A percentile compares a stretch with the other conserved stretches of the same genome.
These are phyloP conservation scores for Purpureocillium takamizusanense DNA, from an alignment of 2,329 filamentous ascomycete species.

Conservation along the genomic window DNA sequence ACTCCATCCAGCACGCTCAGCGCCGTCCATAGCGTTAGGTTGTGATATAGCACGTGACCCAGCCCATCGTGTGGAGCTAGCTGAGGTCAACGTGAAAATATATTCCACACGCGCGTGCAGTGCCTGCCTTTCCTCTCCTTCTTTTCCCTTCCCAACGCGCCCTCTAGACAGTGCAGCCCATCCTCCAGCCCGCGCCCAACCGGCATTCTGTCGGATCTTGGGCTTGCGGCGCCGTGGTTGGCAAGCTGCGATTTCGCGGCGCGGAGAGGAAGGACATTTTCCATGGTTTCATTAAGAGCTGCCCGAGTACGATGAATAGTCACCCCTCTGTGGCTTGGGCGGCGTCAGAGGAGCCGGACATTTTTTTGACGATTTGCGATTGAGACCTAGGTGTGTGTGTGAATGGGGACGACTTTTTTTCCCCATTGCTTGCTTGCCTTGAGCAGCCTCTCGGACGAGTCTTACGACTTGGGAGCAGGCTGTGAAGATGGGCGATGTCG, in stretches of 20 bases:
- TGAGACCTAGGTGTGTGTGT: too few species aligned
- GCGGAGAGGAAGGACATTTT: slow-evolving; percentile 39
- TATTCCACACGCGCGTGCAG: not conserved
- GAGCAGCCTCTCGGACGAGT: too few species aligned
- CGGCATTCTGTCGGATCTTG: slow-evolving; percentile 57
- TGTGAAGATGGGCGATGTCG: too few species aligned
- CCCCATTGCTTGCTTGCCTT: not conserved
- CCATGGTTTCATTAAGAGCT: slow-evolving; percentile 48
- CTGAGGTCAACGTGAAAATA: slow-evolving; percentile 2
- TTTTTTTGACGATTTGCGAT: too few species aligned
- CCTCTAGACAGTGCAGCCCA: slow-evolving; percentile 83
- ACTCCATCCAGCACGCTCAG: too few species aligned
- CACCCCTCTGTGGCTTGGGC: slow-evolving; percentile 21
- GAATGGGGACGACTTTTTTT: not conserved
- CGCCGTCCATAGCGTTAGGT: too few species aligned
- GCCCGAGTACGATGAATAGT: slow-evolving; percentile 37
- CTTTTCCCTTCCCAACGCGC: slow-evolving; percentile 52
- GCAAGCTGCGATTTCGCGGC: slow-evolving; percentile 46
- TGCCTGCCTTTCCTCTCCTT: slow-evolving; percentile 18
- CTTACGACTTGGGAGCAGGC: too few species aligned
- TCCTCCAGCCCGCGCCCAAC: slow-evolving; percentile 47
- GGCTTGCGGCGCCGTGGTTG: slow-evolving; percentile 53
- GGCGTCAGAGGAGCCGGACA: slow-evolving; percentile 35
- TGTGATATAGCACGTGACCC: slow-evolving; percentile 10
- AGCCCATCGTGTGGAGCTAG: not conserved